Conservation (phyloP, 2,329 filamentous ascomycete genomes). For the Fusarium sp. region DNA sequence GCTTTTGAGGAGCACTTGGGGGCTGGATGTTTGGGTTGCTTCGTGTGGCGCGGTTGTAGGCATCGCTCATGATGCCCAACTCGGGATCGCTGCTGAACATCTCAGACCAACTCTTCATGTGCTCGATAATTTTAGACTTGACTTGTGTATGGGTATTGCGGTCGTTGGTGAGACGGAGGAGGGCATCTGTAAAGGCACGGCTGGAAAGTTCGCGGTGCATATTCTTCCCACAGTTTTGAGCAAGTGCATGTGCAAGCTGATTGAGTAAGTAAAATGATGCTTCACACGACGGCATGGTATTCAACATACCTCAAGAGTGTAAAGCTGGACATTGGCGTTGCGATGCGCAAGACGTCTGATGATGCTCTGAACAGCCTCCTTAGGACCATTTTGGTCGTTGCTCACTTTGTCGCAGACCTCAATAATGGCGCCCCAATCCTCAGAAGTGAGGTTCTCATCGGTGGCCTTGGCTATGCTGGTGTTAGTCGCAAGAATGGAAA, state of each 20-base stretch:
- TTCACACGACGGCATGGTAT: neutral
- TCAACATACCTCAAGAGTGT: constrained; percentile 82
- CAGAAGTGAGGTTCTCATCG: constrained; percentile 94
- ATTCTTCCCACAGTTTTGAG: constrained; percentile 87
- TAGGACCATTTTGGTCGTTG: constrained; percentile 69
- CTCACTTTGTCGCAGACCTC: constrained; percentile 72
- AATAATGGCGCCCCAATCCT: constrained; percentile 76
- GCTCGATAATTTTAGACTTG: constrained; percentile 95
- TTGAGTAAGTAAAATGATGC: constrained; percentile 1
- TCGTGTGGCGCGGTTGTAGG: constrained; percentile 86
- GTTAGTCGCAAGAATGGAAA: constrained; percentile 28
- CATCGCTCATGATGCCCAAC: constrained; percentile 96
- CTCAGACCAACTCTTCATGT: constrained; percentile 95
- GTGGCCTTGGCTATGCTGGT: constrained; percentile 75
- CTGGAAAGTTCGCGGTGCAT: constrained; percentile 93
- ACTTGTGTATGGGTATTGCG: constrained; percentile 96
- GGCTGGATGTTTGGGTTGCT: constrained; percentile 89
- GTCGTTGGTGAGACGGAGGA: constrained; percentile 91
- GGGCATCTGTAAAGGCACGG: constrained; percentile 92
- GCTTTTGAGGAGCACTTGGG: constrained; percentile 93
- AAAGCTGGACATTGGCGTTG: constrained; percentile 96
- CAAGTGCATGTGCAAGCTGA: constrained; percentile 88
- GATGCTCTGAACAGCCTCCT: constrained; percentile 88
- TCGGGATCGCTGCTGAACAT: constrained; percentile 93
- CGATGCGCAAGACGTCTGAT: constrained; percentile 93